Conservation (phyloP, 352 stramenopile species). For the Globisporangium abappressorium region DNA sequence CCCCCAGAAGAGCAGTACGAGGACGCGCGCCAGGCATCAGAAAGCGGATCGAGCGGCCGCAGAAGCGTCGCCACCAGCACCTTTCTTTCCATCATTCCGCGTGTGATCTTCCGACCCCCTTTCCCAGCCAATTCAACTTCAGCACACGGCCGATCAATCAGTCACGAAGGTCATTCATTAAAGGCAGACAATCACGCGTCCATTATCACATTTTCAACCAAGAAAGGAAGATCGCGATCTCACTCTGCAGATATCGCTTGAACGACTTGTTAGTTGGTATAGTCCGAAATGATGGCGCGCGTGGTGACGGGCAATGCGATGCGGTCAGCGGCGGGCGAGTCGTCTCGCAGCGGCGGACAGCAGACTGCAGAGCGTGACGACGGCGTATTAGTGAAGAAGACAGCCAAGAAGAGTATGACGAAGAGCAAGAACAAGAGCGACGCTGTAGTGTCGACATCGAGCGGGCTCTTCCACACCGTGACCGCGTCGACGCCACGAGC, state of each 20-base stretch:
- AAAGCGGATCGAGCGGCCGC: background rate
- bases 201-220: background rate
- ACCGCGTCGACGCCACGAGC: conserved; percentile 50
- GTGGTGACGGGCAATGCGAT: conserved; percentile 7
- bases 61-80: background rate
- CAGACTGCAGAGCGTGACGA: conserved; percentile 6
- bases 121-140: background rate
- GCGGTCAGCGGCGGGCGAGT: background rate
- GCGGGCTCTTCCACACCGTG: conserved; percentile 45
- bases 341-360: conserved; percentile 1
- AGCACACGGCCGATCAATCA: background rate
- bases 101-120: background rate
- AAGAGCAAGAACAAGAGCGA: background rate
- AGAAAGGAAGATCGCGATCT: background rate
- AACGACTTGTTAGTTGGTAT: no score
- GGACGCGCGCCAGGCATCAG: background rate
- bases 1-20: background rate
- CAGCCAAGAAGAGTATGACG: background rate
- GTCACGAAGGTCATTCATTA: background rate
- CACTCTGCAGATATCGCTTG: background rate
- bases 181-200: background rate
- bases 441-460: background rate
- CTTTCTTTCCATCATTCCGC: background rate
- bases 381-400: background rate
- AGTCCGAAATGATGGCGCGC: background rate